Base-by-base conservation (phyloP, 495 filamentous ascomycete genomes). In the Trichoderma gamsii region DNA sequence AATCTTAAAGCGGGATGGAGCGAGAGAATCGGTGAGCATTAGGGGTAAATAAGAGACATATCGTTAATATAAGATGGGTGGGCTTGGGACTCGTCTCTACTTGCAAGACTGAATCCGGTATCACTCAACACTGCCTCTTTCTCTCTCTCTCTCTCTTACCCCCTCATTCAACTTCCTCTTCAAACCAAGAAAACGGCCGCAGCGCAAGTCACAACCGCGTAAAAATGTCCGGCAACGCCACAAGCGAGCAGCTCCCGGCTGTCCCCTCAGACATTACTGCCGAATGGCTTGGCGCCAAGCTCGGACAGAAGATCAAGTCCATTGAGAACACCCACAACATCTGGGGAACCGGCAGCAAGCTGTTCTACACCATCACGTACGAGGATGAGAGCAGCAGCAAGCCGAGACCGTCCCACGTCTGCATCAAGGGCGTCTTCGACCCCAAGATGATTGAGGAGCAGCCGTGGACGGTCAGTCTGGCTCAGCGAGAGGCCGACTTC, bases 341-440 rank as follows among this genome's bases (percentile, higher is more conserved):
- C 64, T 73, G 71, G 59, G 76, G 76, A 41, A 77, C 76, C 4
- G 75, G 63, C 52, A 74, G 71, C 64, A 78, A 78, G 64, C 59
- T 78, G 0, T 77, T 72, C 68, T 73, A 73, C 67, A 68, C 67
- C 27, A 74, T 76, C 44, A 65, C 70, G 18, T 76, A 76, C 23
- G 73, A 65, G 16, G 69, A 74, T n/a, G 70, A 72, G 15, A 67
- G 61, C 27, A 66, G 41, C 41, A 59, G 41, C 41, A 59, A 67
- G 16, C 46, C 69, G 11, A 68, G 71, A 23, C 74, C 76, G 11
- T 70, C 65, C 3, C 68, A 71, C 16, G 66, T 78, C 35, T 78
- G 76, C 61, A 64, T 78, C 41, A 78, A 78, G 71, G 76, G 73
- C 13, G 71, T 75, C 21, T 78, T 78, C 38, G 73, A 75, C 69